Base-by-base conservation (phyloP, 1,284 basidiomycete species). In the Trichosporon ovoides region DNA sequence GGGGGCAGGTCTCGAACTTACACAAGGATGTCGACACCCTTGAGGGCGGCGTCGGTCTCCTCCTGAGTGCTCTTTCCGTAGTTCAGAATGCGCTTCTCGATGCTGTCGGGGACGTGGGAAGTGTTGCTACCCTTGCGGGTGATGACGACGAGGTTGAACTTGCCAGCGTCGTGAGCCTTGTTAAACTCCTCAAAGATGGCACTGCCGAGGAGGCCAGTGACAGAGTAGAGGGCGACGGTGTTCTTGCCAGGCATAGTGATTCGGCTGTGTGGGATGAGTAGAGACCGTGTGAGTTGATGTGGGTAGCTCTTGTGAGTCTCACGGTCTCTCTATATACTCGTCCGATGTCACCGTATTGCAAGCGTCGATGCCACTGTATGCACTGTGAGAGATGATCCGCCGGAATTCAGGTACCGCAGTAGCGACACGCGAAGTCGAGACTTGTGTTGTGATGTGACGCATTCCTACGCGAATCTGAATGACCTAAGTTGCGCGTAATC, bases 191-290 rank as follows among this genome's bases (percentile, higher is more conserved):
- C 14, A 38, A 54, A 48, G 34, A 59, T 16, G 19, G 18, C 9
- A 14, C 28, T 3, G 34, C 64, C 62, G 16, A 62, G 40, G 7
- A 24, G 20, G 33, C 64, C 64, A 13, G 58, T 56, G 22, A 56
- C 43, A 3, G 53, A 51, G 38, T 63, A 35, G 52, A 66, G 53
- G 1, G 57, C 62, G 33, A 66, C 57, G 31, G 48, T 57, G 43
- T 52, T 46, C 43, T 48, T 48, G 43, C 11, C 43, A 48, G 43
- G 7, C 43, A 48, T 48, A n/a, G n/a, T n/a, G n/a, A 13, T 6
- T 48, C 9, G 14, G 43, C 7, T 5, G 22, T 6, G 11, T 22
- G 24, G 43, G 19, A 28, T 24, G n/a, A 10, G 22, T 16, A 28
- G 28, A 48, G 24, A 13, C 24, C 5, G 9, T 31, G 28, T 9